These are phyloP conservation scores for Fraxinus anomala DNA, from an alignment of 257 asterid species.

Conservation along the genomic window DNA sequence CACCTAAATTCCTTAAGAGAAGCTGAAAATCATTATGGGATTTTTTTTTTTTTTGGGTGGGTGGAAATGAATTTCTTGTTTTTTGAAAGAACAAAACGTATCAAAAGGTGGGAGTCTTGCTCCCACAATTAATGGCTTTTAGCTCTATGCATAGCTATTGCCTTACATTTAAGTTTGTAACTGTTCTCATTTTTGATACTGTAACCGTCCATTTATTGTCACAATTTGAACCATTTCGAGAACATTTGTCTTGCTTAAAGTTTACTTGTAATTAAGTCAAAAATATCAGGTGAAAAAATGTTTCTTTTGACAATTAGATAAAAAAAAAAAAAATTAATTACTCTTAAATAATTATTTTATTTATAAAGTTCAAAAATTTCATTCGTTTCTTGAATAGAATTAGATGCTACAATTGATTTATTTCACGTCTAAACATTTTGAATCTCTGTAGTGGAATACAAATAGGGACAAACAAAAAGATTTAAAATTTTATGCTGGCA, in stretches of 20 bases:
- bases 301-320: too few species aligned
- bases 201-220: conserved; percentile 25
- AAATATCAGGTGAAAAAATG: too few species aligned
- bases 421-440: too few species aligned
- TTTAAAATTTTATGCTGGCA: too few species aligned
- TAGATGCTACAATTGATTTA: too few species aligned
- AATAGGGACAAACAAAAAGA: too few species aligned
- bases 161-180: conserved; percentile 22
- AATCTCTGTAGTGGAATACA: too few species aligned
- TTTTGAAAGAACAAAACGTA: conserved; percentile 25
- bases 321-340: too few species aligned
- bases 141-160: background rate
- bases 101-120: conserved; percentile 28
- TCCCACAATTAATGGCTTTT: conserved; percentile 35
- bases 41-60: conserved; percentile 5
- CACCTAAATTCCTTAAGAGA: background rate
- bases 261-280: background rate
- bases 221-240: background rate
- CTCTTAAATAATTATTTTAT: too few species aligned
- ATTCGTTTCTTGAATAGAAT: too few species aligned
- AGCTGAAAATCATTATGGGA: conserved; percentile 6
- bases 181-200: conserved; percentile 9
- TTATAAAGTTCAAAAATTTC: too few species aligned
- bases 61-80: conserved; percentile 1
- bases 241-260: background rate